Percentiles rank a stretch among this genome's conserved stretches.
Conservation (phyloP, 257 asterid species). For the Salvia miltiorrhiza region DNA sequence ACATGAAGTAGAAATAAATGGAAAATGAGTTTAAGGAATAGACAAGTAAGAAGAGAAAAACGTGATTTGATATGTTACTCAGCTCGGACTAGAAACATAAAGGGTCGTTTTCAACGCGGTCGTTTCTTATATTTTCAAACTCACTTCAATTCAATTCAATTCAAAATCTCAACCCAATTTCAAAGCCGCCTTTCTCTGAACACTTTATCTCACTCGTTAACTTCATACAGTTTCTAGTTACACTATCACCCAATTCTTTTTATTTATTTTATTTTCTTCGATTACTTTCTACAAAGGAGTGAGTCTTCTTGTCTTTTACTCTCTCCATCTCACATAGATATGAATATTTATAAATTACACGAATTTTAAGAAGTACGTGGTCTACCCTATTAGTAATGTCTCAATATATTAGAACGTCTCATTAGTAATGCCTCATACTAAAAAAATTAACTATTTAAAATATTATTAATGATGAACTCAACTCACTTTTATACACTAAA, state of each 20-base stretch:
- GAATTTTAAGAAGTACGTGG: too few species aligned
- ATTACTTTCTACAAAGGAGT: too few species aligned
- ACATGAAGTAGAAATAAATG: neutral
- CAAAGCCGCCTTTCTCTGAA: conserved; percentile 5
- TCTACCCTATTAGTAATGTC: too few species aligned
- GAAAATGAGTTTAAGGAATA: neutral
- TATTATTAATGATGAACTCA: too few species aligned
- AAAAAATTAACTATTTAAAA: too few species aligned
- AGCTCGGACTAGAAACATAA: neutral
- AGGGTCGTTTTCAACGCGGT: neutral
- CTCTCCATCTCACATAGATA: too few species aligned
- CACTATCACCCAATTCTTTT: neutral
- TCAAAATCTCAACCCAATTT: neutral
- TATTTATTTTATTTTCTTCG: neutral
- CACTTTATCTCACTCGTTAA: neutral
- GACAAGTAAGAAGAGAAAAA: neutral
- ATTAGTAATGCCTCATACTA: too few species aligned
- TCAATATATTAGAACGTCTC: too few species aligned
- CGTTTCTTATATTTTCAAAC: neutral
- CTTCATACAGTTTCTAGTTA: neutral
- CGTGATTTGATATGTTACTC: neutral
- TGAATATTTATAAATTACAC: too few species aligned
- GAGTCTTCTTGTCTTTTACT: too few species aligned
- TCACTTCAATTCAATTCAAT: neutral
- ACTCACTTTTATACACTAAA: too few species aligned